A percentile compares a stretch with the other conserved stretches of the same genome.
Evolutionary conservation across 1,139 yeast genomes (phyloP).

Genomic region (Pichia kudriavzevii): DNA sequence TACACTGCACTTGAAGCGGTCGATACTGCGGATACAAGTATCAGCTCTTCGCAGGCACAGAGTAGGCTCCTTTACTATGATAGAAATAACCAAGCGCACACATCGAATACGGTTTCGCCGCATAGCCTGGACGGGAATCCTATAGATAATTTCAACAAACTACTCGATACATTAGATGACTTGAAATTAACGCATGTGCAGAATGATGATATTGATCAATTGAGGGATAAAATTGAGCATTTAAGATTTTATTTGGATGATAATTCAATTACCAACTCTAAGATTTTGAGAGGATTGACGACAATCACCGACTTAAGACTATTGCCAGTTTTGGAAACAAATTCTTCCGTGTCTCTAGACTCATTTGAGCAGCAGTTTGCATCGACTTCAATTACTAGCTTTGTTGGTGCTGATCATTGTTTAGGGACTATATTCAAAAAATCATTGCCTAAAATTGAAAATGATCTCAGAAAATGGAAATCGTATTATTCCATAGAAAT

Average conservation of each 20-base stretch:
- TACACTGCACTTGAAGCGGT: background rate
- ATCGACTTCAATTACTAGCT: conserved; percentile 11
- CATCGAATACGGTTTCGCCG: no score
- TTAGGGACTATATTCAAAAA: conserved; percentile 11
- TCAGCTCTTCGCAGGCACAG: no score
- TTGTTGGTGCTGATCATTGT: conserved; percentile 7
- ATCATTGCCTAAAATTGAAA: conserved; percentile 8
- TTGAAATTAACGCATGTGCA: conserved; percentile 10
- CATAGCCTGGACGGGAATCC: no score
- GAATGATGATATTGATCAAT: conserved; percentile 13
- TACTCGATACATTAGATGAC: conserved; percentile 8
- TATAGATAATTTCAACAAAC: conserved; percentile 6
- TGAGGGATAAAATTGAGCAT: conserved; percentile 8
- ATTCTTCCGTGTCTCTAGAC: conserved; percentile 5
- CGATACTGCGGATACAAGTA: no score
- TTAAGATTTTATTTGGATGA: conserved; percentile 13
- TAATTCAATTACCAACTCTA: conserved; percentile 5
- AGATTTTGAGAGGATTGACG: conserved; percentile 6
- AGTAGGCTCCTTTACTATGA: no score
- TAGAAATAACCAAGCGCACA: no score
- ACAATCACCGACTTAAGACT: conserved; percentile 3
- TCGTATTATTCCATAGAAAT: conserved; percentile 7
- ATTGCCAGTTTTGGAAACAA: conserved; percentile 2
- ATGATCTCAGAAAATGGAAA: conserved; percentile 11
- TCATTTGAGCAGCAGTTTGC: conserved; percentile 10